A percentile compares a stretch with the other conserved stretches of the same genome.
Evolutionary conservation across 129 eudicot genomes (phyloP).

Genomic region (Flaveria linearis): DNA sequence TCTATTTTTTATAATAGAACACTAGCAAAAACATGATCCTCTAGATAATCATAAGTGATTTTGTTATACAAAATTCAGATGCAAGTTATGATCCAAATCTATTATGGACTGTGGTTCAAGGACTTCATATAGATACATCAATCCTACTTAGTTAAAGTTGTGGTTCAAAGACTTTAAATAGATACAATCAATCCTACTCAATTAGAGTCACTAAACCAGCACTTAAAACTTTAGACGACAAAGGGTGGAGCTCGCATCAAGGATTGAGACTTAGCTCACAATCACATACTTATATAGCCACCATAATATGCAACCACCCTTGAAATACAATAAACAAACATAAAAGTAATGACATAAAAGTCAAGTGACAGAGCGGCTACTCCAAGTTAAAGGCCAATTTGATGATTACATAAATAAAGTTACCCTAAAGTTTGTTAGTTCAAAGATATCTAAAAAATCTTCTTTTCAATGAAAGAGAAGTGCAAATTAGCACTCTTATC

Average conservation of each 20-base stretch:
- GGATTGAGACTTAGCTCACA: background rate
- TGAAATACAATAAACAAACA: slow-evolving; percentile 2
- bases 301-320: background rate
- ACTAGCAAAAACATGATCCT: too few species aligned
- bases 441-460: background rate
- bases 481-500: background rate
- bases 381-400: background rate
- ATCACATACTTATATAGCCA: slow-evolving; percentile 1
- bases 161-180: slow-evolving; percentile 14
- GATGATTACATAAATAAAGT: background rate
- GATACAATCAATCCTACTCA: background rate
- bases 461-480: background rate
- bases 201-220: background rate
- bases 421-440: slow-evolving; percentile 4
- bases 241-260: background rate
- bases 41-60: background rate
- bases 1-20: too few species aligned
- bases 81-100: slow-evolving; percentile 19
- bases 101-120: slow-evolving; percentile 5
- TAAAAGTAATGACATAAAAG: background rate
- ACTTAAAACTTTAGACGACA: background rate
- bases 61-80: slow-evolving; percentile 7
- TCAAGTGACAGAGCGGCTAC: background rate
- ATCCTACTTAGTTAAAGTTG: background rate
- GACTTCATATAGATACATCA: slow-evolving; percentile 7